These are phyloP conservation scores for Skeletonema grethae DNA, from an alignment of 108 stramenopile species.

Conservation along the genomic window DNA sequence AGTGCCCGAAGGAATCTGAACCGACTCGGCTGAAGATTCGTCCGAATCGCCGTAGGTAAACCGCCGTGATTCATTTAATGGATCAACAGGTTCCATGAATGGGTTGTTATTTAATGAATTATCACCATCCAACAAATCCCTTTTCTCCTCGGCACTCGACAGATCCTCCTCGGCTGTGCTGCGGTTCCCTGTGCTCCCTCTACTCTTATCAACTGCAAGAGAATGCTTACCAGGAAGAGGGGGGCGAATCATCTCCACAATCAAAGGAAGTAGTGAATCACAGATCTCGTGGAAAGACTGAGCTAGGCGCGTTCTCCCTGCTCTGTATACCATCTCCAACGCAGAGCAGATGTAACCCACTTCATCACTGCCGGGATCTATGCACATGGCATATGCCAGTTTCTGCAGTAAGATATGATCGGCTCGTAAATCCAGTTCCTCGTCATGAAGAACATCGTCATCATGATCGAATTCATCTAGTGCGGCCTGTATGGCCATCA, in stretches of 20 bases:
- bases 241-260: slow-evolving; percentile 52
- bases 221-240: slow-evolving; percentile 12
- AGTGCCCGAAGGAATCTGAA: slow-evolving; percentile 21
- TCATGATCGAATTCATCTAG: slow-evolving; percentile 57
- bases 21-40: slow-evolving; percentile 32
- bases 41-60: slow-evolving; percentile 18
- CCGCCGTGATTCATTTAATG: neutral
- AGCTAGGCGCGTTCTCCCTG: slow-evolving; percentile 32
- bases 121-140: slow-evolving; percentile 3
- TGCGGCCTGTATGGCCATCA: slow-evolving; percentile 47
- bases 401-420: slow-evolving; percentile 57
- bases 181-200: neutral
- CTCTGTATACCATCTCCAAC: slow-evolving; percentile 53
- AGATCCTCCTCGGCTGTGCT: slow-evolving; percentile 9
- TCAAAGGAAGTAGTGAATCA: slow-evolving; percentile 43
- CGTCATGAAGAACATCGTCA: slow-evolving; percentile 46
- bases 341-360: slow-evolving; percentile 51
- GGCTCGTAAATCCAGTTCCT: slow-evolving; percentile 54
- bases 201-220: slow-evolving; percentile 5
- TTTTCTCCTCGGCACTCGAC: slow-evolving; percentile 2
- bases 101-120: neutral
- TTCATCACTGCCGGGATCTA: slow-evolving; percentile 36
- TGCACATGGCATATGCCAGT: slow-evolving; percentile 39
- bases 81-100: slow-evolving; percentile 11
- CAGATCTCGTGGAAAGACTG: slow-evolving; percentile 49